Percentiles rank a stretch among this genome's conserved stretches.
These are phyloP conservation scores for Bassia scoparia DNA, from an alignment of 148 eudicot species.

Conservation along the genomic window DNA sequence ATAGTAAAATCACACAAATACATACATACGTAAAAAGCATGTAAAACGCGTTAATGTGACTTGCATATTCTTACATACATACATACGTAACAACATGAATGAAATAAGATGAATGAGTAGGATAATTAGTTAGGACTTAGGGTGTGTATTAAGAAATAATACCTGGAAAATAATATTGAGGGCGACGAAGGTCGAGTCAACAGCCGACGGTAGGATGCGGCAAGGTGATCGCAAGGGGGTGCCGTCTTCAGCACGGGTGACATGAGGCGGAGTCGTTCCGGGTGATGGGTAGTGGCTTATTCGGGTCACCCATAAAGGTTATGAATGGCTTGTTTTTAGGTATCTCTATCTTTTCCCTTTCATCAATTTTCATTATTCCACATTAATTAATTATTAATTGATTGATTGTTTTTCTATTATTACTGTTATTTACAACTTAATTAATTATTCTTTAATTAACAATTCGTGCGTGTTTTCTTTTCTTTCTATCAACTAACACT, in stretches of 20 bases:
- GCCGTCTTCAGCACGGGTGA: constrained; percentile 27
- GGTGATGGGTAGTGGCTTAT: constrained; percentile 54
- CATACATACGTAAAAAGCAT: too few species aligned
- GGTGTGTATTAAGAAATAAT: neutral
- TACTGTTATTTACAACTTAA: too few species aligned
- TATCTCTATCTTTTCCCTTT: constrained; percentile 58
- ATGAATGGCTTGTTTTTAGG: constrained; percentile 44
- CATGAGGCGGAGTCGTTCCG: constrained; percentile 52
- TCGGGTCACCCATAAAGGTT: constrained; percentile 40
- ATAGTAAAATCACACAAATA: too few species aligned
- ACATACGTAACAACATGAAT: neutral
- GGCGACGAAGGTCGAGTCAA: constrained; percentile 53
- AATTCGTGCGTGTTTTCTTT: too few species aligned
- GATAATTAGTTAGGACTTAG: too few species aligned
- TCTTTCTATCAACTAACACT: too few species aligned
- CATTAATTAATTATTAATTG: neutral
- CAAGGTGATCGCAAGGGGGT: constrained; percentile 38
- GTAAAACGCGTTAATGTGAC: too few species aligned
- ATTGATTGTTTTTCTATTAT: too few species aligned
- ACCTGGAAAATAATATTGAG: constrained; percentile 60
- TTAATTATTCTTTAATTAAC: too few species aligned
- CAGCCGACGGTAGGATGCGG: constrained; percentile 53
- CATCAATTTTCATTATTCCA: neutral
- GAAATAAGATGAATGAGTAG: too few species aligned
- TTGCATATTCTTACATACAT: too few species aligned